Evolutionary conservation across 106 monocot genomes (phyloP).

Genomic region (Triglochin maritima): DNA sequence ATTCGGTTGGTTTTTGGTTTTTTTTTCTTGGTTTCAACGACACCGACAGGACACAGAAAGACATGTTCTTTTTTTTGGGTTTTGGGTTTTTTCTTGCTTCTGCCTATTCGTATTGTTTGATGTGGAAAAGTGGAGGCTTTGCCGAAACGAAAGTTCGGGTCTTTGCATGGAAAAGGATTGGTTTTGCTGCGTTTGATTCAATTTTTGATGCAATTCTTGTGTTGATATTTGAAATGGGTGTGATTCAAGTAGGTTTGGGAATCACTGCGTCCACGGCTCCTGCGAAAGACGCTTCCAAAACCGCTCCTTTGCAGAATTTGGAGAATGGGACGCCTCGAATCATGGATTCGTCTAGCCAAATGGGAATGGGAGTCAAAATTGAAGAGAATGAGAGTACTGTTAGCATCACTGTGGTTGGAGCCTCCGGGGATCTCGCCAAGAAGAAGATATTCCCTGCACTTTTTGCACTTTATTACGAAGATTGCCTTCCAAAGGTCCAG

Average conservation of each 20-base stretch:
- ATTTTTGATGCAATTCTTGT: too few relatives aligned
- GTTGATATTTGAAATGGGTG: not conserved
- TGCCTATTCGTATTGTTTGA: too few relatives aligned
- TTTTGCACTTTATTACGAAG: constrained; percentile 92
- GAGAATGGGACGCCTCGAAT: constrained; percentile 33
- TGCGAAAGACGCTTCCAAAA: not conserved
- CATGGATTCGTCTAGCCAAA: too few relatives aligned
- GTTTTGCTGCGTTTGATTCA: too few relatives aligned
- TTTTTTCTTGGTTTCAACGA: too few relatives aligned
- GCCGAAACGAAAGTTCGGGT: too few relatives aligned
- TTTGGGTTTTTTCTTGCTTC: too few relatives aligned
- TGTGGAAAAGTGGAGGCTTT: too few relatives aligned
- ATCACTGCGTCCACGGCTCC: not conserved
- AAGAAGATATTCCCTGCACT: constrained; percentile 97
- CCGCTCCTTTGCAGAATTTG: constrained; percentile 4
- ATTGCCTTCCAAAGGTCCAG: constrained; percentile 71
- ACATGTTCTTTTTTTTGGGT: too few relatives aligned
- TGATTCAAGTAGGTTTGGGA: not conserved
- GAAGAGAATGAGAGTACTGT: constrained; percentile 42
- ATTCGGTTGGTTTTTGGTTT: too few relatives aligned
- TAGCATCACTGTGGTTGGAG: constrained; percentile 87
- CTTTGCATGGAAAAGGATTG: too few relatives aligned
- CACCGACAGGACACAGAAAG: too few relatives aligned
- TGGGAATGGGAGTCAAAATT: not conserved
- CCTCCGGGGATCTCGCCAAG: constrained; percentile 91